Evolutionary conservation across 2,329 filamentous ascomycete species (phyloP).

Genomic region (Arthroderma uncinatum): DNA sequence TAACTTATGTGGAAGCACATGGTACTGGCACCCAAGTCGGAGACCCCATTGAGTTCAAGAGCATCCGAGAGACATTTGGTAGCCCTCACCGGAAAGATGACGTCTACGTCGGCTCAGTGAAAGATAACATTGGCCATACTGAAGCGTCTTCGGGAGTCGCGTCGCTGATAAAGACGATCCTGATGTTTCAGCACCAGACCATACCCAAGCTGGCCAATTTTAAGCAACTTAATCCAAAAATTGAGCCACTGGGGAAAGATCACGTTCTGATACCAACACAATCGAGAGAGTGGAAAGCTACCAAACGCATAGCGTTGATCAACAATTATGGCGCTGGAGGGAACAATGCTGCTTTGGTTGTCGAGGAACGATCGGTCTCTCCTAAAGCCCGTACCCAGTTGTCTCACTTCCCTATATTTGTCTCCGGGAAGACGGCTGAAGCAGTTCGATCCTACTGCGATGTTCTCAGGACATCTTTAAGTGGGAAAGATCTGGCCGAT

Average conservation of each 20-base stretch:
- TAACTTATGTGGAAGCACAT: slow-evolving; percentile 74
- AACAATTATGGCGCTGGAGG: slow-evolving; percentile 4
- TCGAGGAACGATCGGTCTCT: background rate
- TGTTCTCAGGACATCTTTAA: background rate
- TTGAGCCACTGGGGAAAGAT: background rate
- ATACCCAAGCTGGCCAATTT: slow-evolving; percentile 19
- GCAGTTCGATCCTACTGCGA: background rate
- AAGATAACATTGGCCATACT: slow-evolving; percentile 5
- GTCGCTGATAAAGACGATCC: slow-evolving; percentile 27
- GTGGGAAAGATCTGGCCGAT: background rate
- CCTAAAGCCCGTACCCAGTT: background rate
- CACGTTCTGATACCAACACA: background rate
- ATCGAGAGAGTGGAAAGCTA: background rate
- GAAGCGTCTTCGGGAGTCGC: slow-evolving; percentile 44
- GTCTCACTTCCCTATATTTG: background rate
- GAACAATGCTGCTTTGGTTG: background rate
- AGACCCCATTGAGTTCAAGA: slow-evolving; percentile 19
- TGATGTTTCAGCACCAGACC: slow-evolving; percentile 29
- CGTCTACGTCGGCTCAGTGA: background rate
- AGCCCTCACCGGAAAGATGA: background rate
- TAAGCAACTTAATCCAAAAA: background rate
- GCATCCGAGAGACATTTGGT: background rate
- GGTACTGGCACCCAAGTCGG: slow-evolving; percentile 43
- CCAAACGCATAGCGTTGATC: background rate
- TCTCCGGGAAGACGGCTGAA: background rate